These are phyloP conservation scores for Vitis riparia DNA, from an alignment of 164 flowering plant genomes.

Conservation along the genomic window DNA sequence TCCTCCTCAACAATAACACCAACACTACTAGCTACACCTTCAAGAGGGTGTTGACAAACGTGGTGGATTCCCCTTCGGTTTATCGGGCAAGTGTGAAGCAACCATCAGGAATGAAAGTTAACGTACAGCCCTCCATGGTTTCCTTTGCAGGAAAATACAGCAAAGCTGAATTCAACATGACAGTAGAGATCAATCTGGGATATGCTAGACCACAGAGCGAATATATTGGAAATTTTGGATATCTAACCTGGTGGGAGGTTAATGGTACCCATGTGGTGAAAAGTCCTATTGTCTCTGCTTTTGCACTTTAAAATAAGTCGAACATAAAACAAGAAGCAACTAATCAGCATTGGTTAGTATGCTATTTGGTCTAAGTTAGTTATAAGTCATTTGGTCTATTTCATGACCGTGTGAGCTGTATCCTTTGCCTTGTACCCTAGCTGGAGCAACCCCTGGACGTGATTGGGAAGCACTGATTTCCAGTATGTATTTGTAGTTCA, in stretches of 20 bases:
- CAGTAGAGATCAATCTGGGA: conserved; percentile 22
- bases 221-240: conserved; percentile 18
- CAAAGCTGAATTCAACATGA: conserved; percentile 24
- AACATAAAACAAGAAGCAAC: no score
- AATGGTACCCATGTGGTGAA: conserved; percentile 32
- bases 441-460: no score
- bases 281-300: conserved; percentile 38
- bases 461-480: no score
- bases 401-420: no score
- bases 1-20: no score
- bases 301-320: conserved; percentile 9
- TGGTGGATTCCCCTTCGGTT: conserved; percentile 7
- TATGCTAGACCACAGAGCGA: conserved; percentile 14
- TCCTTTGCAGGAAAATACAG: conserved; percentile 15
- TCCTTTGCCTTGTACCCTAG: no score
- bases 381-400: no score
- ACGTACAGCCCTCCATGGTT: conserved; percentile 14
- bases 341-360: no score
- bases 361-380: no score
- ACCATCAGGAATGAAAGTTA: conserved; percentile 31
- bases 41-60: conserved; percentile 8
- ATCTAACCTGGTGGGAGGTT: conserved; percentile 31
- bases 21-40: no score
- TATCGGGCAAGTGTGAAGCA: conserved; percentile 19
- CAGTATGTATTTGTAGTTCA: no score